Conservation (phyloP, 768 basidiomycete species). For the Piloderma croceum region DNA sequence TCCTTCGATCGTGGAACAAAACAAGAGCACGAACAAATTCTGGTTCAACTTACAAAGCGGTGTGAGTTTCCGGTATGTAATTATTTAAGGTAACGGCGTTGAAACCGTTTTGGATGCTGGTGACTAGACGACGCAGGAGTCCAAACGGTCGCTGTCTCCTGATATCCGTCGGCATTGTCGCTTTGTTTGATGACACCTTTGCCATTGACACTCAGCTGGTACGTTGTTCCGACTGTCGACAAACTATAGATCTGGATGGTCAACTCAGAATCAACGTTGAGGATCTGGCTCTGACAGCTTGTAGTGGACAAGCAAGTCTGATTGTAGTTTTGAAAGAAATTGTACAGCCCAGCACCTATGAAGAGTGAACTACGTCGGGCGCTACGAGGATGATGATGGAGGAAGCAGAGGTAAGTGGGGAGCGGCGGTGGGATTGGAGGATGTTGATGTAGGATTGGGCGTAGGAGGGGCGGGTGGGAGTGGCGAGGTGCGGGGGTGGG, state of each 20-base stretch:
- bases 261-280: constrained; percentile 37
- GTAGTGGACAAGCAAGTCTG: constrained; percentile 32
- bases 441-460: constrained; percentile 68
- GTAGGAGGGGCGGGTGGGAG: constrained; percentile 57
- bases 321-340: constrained; percentile 47
- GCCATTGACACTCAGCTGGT: constrained; percentile 35
- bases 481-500: constrained; percentile 64
- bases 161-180: constrained; percentile 40
- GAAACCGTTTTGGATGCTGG: no score
- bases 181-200: constrained; percentile 30
- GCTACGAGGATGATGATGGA: constrained; percentile 83
- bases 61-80: no score
- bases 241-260: constrained; percentile 38
- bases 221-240: constrained; percentile 42
- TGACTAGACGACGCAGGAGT: no score
- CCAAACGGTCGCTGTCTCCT: constrained; percentile 35
- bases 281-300: constrained; percentile 39
- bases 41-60: no score
- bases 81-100: no score
- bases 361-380: constrained; percentile 78
- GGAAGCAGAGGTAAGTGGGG: constrained; percentile 71
- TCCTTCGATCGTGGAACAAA: no score
- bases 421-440: constrained; percentile 63
- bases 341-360: constrained; percentile 46
- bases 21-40: no score